Evolutionary conservation across 768 basidiomycete genomes (phyloP), one percentile per base, ranked within the genome.

Genomic region (Trametopsis cervina): DNA sequence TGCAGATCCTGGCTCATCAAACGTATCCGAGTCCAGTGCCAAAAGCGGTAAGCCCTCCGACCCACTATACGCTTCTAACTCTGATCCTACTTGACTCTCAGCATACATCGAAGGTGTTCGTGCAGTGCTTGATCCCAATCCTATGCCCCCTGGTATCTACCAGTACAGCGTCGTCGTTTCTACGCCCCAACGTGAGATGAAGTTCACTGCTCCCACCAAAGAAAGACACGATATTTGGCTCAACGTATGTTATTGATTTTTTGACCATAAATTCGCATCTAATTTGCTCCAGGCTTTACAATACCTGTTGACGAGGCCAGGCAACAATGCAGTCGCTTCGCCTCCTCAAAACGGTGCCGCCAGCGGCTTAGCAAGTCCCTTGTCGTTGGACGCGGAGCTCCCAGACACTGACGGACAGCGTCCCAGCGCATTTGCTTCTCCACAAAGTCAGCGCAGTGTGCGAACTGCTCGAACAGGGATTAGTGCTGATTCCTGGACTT

Each of bases 171-270:
- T 99, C 21, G 74, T 99, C 37, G 83, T 99, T 48, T 83, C 89
- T 20, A 96, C 94, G 0, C 87, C 91, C 10, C 88, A 92, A 53
- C 77, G 95, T 49, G 96, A 99, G 68, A 96, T 98, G 82, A 95
- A 96, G 71, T 85, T 99, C 60, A 98, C 96, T n/a, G 93, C 93
- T 4, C 85, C 87, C 2, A 94, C 85, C 6, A 89, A 89, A 62
- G 96, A 98, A 55, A 76, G 94, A 46, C 96, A 99, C 61, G 94
- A 98, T 57, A 92, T 97, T 52, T 99, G 96, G 96, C 71, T 91
- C 45, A 87, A 83, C 66, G 92, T 93, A 64, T 50, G 82, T 70
- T 20, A 27, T 42, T 36, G 53, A 53, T 24, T 5, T 42, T 51
- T 49, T 21, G n/a, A n/a, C n/a, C n/a, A n/a, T n/a, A n/a, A n/a